Conservation (phyloP, 2,329 filamentous ascomycete genomes). For the Colletotrichum eremochloae region DNA sequence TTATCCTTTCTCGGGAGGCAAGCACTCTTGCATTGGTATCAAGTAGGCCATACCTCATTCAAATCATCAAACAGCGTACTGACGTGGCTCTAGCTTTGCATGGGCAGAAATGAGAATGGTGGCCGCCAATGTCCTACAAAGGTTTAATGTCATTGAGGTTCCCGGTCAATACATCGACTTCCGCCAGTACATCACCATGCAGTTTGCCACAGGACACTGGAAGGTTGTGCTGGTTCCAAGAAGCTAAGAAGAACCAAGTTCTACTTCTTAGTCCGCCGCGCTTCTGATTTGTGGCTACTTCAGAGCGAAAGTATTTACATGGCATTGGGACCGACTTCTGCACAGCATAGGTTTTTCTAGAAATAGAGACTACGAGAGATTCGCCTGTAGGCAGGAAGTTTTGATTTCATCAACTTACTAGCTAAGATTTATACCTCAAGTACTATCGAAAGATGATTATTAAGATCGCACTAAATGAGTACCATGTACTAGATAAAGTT, state of each 20-base stretch:
- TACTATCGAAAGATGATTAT: not conserved
- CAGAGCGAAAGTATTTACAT: not conserved
- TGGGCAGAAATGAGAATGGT: conserved; percentile 47
- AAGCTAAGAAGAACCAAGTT: not conserved
- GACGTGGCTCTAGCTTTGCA: conserved; percentile 39
- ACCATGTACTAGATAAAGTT: not conserved
- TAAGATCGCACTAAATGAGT: too few species aligned
- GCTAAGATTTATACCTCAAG: too few species aligned
- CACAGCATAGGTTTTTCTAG: not conserved
- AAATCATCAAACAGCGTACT: not conserved
- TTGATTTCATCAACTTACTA: too few species aligned
- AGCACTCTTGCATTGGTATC: conserved; percentile 47
- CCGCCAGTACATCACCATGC: conserved; percentile 47
- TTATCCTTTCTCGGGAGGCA: conserved; percentile 44
- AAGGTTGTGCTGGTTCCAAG: conserved; percentile 51
- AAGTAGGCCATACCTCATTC: conserved; percentile 34
- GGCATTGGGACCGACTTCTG: too few species aligned
- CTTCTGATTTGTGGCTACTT: not conserved
- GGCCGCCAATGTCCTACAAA: conserved; percentile 44
- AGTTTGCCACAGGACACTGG: conserved; percentile 48
- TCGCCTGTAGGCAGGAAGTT: fast-evolving
- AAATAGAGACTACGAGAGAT: too few species aligned
- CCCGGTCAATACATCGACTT: conserved; percentile 45
- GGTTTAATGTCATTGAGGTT: conserved; percentile 45
- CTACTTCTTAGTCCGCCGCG: too few species aligned